These are phyloP conservation scores for Cryptococcus jaspeensis DNA, from an alignment of 1,284 basidiomycete genomes.

Conservation along the genomic window DNA sequence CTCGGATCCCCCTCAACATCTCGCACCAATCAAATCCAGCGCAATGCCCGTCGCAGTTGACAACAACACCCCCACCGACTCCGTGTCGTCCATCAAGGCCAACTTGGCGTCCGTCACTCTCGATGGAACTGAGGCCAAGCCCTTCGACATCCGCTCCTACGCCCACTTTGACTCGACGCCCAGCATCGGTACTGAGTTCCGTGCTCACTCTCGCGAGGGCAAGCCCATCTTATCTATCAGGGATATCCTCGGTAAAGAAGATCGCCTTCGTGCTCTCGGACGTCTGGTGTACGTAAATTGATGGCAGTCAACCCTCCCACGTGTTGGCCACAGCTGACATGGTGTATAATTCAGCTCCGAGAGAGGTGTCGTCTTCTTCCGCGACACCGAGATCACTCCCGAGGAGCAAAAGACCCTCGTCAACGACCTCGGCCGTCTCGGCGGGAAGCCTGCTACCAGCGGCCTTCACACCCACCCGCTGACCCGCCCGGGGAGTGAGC, in stretches of 20 bases:
- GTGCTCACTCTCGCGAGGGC: conserved; percentile 20
- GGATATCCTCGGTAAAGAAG: conserved; percentile 30
- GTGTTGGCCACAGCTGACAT: too few species aligned
- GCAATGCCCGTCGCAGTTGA: conserved; percentile 4
- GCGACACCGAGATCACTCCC: conserved; percentile 53
- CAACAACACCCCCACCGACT: background rate
- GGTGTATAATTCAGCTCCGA: conserved; percentile 52
- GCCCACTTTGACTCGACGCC: conserved; percentile 41
- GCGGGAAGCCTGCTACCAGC: conserved; percentile 60
- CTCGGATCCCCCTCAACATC: too few species aligned
- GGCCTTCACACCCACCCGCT: conserved; percentile 66
- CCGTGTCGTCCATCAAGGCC: conserved; percentile 4
- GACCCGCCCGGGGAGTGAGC: conserved; percentile 53
- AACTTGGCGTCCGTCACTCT: background rate
- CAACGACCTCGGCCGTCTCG: conserved; percentile 57
- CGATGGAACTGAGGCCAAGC: too few species aligned
- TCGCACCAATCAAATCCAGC: background rate
- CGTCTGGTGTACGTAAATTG: conserved; percentile 29
- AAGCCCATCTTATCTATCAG: conserved; percentile 28
- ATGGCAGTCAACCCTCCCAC: too few species aligned
- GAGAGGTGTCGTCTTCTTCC: conserved; percentile 72
- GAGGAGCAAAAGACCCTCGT: conserved; percentile 56
- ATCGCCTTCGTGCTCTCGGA: conserved; percentile 33
- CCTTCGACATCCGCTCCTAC: conserved; percentile 20
- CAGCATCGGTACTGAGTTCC: conserved; percentile 49